Evolutionary conservation across 176 grass and related monocot species (phyloP).

Genomic region (Secale cereale): DNA sequence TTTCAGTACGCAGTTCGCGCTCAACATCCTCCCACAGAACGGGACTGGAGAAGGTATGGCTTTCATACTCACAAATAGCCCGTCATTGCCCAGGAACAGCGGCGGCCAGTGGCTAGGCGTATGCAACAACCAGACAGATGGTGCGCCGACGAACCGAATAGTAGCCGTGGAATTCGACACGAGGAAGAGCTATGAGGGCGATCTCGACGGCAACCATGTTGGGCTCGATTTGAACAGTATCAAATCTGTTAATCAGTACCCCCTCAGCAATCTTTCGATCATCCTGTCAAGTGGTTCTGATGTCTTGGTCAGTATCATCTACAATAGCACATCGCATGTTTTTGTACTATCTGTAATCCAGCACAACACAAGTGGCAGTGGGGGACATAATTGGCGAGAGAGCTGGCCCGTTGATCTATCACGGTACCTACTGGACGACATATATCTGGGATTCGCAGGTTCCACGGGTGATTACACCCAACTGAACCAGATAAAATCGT

Average conservation of each 20-base stretch:
- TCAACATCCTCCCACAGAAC: not conserved
- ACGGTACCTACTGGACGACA: not conserved
- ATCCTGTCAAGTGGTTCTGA: not conserved
- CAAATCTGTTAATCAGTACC: not conserved
- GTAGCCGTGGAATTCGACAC: not conserved
- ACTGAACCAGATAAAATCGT: not conserved
- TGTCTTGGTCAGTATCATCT: not conserved
- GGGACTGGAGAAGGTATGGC: constrained; percentile 15
- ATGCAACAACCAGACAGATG: not conserved
- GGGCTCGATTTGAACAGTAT: not conserved
- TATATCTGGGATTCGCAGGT: not conserved
- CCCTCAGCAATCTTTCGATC: not conserved
- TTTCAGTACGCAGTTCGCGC: not conserved
- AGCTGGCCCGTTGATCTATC: not conserved
- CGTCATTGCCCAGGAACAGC: not conserved
- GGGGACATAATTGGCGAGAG: not conserved
- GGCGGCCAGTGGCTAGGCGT: not conserved
- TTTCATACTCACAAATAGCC: not conserved
- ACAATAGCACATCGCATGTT: not conserved
- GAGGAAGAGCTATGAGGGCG: not conserved
- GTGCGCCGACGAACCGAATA: not conserved
- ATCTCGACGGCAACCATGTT: not conserved
- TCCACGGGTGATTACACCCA: not conserved
- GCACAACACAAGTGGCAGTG: not conserved
- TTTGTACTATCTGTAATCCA: not conserved